Evolutionary conservation across 768 basidiomycete genomes (phyloP).

Genomic region (Leccinum aurantiacum): DNA sequence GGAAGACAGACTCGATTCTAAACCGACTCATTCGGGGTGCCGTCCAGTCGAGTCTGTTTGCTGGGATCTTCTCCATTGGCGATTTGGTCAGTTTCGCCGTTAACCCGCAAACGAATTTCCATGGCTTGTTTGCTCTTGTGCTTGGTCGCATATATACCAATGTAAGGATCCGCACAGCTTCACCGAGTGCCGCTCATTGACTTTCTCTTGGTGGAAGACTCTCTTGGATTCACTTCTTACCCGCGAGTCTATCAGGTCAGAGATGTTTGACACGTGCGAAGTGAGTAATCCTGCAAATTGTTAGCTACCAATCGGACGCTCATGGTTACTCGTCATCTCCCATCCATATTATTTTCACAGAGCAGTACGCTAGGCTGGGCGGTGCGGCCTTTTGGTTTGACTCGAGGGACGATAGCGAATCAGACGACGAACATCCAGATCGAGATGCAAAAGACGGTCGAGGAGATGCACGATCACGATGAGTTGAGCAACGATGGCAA

Average conservation of each 20-base stretch:
- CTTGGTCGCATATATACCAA: background rate
- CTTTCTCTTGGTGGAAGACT: slow-evolving; percentile 4
- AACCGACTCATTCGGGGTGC: slow-evolving; percentile 1
- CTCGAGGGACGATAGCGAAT: background rate
- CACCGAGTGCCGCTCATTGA: background rate
- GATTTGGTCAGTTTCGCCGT: background rate
- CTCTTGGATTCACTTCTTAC: slow-evolving; percentile 12
- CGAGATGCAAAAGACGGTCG: background rate
- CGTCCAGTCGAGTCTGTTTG: background rate
- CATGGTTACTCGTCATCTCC: background rate
- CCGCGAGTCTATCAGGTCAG: slow-evolving; percentile 1
- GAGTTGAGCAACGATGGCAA: no score
- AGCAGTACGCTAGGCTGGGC: background rate
- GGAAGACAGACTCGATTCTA: background rate
- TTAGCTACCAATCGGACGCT: background rate
- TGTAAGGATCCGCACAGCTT: background rate
- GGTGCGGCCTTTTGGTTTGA: background rate
- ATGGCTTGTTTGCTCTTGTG: background rate
- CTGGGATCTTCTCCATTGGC: background rate
- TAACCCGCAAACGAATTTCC: background rate
- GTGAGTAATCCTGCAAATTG: background rate
- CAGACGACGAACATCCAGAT: background rate
- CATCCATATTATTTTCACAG: background rate
- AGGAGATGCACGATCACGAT: background rate
- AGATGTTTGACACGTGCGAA: background rate